A percentile compares a stretch with the other conserved stretches of the same genome.
phyloP scores from a whole-genome alignment of 768 basidiomycete genomes.

The Tylopilus sp. region DNA sequence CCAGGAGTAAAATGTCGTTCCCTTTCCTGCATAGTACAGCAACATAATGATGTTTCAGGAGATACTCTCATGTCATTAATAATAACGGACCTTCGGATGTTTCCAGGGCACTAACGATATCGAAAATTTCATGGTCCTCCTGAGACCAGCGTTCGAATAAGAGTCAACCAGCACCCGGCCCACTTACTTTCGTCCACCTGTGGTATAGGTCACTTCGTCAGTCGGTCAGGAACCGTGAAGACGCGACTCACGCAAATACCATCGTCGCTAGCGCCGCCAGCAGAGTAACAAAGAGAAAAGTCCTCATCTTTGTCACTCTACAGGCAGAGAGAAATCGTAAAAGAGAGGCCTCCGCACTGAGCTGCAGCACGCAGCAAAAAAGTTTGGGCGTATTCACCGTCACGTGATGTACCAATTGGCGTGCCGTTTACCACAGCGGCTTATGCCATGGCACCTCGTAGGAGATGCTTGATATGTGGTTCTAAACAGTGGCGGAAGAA shows the following conservation, averaged over 20 bases:
- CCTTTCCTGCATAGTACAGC: slow-evolving; percentile 53
- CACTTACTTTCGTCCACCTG: slow-evolving; percentile 70
- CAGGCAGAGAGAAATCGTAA: neutral
- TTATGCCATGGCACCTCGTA: slow-evolving; percentile 60
- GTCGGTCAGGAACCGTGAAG: neutral
- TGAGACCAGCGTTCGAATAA: slow-evolving; percentile 27
- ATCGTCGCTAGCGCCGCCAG: slow-evolving; percentile 51
- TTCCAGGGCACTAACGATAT: slow-evolving; percentile 81
- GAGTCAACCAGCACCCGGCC: neutral
- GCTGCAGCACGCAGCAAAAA: too few species aligned
- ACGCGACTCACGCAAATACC: slow-evolving; percentile 55
- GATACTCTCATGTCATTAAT: neutral
- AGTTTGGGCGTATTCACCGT: too few species aligned
- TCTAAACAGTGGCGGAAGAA: slow-evolving; percentile 90
- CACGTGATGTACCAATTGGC: too few species aligned
- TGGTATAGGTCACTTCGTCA: slow-evolving; percentile 2
- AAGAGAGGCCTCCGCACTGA: too few species aligned
- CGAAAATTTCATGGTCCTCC: slow-evolving; percentile 97
- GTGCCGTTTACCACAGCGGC: too few species aligned
- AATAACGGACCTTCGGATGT: slow-evolving; percentile 69
- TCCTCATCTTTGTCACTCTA: slow-evolving; percentile 44
- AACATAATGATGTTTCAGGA: slow-evolving; percentile 1
- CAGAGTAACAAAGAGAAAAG: slow-evolving; percentile 42
- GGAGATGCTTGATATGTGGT: slow-evolving; percentile 73
- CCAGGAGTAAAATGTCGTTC: slow-evolving; percentile 95